phyloP scores from a whole-genome alignment of 176 grass and related monocot genomes.

The Metroxylon sagu region DNA sequence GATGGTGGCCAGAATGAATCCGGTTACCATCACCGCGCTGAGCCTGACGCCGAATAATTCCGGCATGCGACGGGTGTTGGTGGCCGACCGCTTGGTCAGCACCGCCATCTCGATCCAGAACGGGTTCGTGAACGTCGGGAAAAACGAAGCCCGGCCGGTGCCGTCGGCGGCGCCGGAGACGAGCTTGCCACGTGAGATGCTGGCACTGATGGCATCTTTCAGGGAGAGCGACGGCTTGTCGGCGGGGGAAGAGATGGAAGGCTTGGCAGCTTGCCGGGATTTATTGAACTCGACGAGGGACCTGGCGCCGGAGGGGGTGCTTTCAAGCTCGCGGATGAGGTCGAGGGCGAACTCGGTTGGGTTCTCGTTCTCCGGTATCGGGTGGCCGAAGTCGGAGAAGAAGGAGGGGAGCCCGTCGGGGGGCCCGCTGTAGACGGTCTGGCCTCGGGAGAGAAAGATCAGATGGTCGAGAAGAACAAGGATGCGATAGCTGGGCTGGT shows the following conservation, averaged over 20 bases:
- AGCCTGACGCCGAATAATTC: constrained; percentile 74
- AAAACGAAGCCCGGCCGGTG: constrained; percentile 22
- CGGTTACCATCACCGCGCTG: constrained; percentile 57
- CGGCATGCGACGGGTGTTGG: constrained; percentile 64
- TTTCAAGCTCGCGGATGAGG: constrained; percentile 62
- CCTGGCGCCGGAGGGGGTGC: constrained; percentile 39
- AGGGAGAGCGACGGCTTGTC: constrained; percentile 30
- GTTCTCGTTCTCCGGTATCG: constrained; percentile 71
- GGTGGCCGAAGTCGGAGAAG: constrained; percentile 59
- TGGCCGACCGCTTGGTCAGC: constrained; percentile 47
- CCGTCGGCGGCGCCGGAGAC: constrained; percentile 41
- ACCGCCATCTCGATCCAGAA: constrained; percentile 87
- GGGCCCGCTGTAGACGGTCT: constrained; percentile 52
- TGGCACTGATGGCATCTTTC: constrained; percentile 73
- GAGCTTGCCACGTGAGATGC: constrained; percentile 77
- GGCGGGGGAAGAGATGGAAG: not conserved
- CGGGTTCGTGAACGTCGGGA: constrained; percentile 73
- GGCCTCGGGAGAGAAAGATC: constrained; percentile 62
- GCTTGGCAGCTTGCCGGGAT: constrained; percentile 28
- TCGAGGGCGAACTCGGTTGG: constrained; percentile 86
- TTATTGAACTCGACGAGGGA: constrained; percentile 64
- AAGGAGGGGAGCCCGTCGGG: constrained; percentile 40
- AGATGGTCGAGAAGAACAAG: constrained; percentile 65
- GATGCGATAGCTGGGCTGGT: constrained; percentile 83
- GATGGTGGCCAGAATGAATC: constrained; percentile 68